Evolutionary conservation across 306 rosid species (phyloP).

Genomic region (Malus sieversii): DNA sequence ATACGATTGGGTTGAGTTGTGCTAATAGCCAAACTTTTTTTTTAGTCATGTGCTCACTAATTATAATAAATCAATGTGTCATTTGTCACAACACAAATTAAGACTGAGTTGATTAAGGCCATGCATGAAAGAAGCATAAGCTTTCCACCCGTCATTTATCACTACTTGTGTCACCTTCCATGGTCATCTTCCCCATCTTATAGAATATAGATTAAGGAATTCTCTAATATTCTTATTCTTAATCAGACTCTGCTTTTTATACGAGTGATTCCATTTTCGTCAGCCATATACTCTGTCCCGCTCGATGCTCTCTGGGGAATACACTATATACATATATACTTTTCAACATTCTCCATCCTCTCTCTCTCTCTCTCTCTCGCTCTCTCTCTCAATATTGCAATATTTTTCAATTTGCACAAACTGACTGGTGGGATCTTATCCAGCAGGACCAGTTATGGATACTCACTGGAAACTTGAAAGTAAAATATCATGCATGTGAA

Average conservation of each 20-base stretch:
- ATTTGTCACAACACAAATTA: not conserved
- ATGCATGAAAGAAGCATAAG: not conserved
- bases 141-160: not conserved
- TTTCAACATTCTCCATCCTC: not conserved
- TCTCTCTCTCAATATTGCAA: not conserved
- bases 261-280: not conserved
- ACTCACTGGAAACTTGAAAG: not conserved
- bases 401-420: not conserved
- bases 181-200: not conserved
- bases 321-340: not conserved
- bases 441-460: constrained; percentile 27
- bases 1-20: not conserved
- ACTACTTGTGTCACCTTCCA: constrained; percentile 3
- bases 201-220: not conserved
- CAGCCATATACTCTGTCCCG: not conserved
- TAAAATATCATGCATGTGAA: constrained; percentile 16
- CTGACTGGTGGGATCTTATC: constrained; percentile 17
- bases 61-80: not conserved
- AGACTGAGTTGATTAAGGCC: not conserved
- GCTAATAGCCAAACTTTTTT: not conserved
- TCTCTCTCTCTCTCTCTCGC: not conserved
- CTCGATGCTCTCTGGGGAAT: not conserved
- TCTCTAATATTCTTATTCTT: not conserved
- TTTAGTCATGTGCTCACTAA: not conserved
- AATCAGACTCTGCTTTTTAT: constrained; percentile 1